Evolutionary conservation across 176 grass and related monocot genomes (phyloP).

Genomic region (Microstegium vimineum): DNA sequence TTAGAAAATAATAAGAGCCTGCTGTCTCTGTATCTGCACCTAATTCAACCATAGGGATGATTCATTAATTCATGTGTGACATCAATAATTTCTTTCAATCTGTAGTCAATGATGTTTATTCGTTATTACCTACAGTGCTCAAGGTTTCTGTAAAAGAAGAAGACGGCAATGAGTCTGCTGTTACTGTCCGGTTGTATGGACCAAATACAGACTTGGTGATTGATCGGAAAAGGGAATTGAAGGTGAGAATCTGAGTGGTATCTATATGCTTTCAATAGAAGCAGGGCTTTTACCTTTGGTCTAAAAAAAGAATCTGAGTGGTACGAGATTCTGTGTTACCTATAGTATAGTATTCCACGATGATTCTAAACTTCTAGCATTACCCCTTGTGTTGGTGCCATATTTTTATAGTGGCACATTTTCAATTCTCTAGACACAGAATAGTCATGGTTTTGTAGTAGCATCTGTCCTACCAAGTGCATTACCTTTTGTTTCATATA

Average conservation of each 20-base stretch:
- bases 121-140: conserved; percentile 52
- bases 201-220: conserved; percentile 94
- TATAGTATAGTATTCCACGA: background rate
- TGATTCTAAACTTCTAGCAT: background rate
- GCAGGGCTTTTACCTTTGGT: background rate
- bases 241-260: conserved; percentile 41
- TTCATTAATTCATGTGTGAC: conserved; percentile 3
- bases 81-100: background rate
- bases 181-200: conserved; percentile 90
- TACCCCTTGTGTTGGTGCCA: background rate
- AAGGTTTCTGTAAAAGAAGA: conserved; percentile 71
- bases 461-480: background rate
- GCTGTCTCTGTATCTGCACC: background rate
- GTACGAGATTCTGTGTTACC: background rate
- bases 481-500: conserved; percentile 2
- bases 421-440: background rate
- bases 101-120: conserved; percentile 5
- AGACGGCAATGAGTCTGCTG: conserved; percentile 29
- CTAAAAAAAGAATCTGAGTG: conserved; percentile 8
- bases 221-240: conserved; percentile 83
- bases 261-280: background rate
- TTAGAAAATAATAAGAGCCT: background rate
- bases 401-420: background rate
- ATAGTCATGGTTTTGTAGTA: background rate
- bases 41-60: background rate